Percentiles rank a stretch among this genome's conserved stretches.
Evolutionary conservation across 257 asterid genomes (phyloP).

Genomic region (Ballota nigra): DNA sequence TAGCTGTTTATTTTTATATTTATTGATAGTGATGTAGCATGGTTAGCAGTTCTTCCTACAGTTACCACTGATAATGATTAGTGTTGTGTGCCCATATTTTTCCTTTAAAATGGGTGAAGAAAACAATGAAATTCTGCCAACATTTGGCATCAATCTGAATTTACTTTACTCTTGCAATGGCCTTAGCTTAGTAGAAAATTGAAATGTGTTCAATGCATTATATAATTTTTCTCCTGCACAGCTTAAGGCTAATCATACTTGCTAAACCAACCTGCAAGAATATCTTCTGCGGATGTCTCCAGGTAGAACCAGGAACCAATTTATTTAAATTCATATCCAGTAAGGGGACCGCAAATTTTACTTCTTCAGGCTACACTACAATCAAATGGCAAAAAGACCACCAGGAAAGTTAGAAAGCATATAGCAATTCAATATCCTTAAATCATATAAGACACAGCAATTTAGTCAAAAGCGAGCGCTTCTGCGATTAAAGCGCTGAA

Average conservation of each 20-base stretch:
- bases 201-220: background rate
- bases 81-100: background rate
- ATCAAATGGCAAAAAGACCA: constrained; percentile 45
- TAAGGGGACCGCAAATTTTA: constrained; percentile 80
- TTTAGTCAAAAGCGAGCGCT: background rate
- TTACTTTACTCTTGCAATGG: background rate
- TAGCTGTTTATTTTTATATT: background rate
- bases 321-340: constrained; percentile 79
- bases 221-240: background rate
- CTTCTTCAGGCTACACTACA: constrained; percentile 86
- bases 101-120: background rate
- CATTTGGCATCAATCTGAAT: background rate
- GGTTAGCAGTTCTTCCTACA: background rate
- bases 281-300: constrained; percentile 86
- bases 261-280: constrained; percentile 69
- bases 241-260: constrained; percentile 9
- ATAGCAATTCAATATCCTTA: constrained; percentile 13
- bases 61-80: background rate
- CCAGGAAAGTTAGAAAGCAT: constrained; percentile 28
- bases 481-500: background rate
- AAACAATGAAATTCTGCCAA: background rate
- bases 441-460: background rate
- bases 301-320: constrained; percentile 70
- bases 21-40: background rate
- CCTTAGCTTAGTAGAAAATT: constrained; percentile 1